Evolutionary conservation across 2,329 filamentous ascomycete genomes (phyloP).

Genomic region (Diaporthe batatas): DNA sequence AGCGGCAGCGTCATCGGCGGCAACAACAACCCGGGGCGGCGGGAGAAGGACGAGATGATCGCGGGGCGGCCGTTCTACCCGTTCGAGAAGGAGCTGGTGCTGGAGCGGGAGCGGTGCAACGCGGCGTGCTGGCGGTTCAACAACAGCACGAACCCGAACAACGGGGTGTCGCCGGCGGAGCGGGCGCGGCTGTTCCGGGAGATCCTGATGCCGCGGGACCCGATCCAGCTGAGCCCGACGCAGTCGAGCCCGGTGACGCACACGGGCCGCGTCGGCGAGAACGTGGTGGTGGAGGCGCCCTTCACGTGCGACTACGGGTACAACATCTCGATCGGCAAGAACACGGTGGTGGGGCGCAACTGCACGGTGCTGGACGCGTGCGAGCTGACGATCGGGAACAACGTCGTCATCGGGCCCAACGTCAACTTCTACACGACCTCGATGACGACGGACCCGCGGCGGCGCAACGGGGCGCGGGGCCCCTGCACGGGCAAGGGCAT

Average conservation of each 20-base stretch:
- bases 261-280: constrained; percentile 76
- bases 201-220: constrained; percentile 75
- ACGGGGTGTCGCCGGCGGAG: constrained; percentile 77
- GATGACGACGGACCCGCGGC: constrained; percentile 78
- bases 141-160: constrained; percentile 80
- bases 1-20: neutral
- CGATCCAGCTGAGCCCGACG: constrained; percentile 68
- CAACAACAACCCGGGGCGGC: constrained; percentile 52
- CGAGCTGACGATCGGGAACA: constrained; percentile 83
- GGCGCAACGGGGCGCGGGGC: constrained; percentile 80
- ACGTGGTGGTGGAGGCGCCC: constrained; percentile 85
- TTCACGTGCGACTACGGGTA: constrained; percentile 95
- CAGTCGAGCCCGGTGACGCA: constrained; percentile 65
- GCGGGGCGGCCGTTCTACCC: constrained; percentile 83
- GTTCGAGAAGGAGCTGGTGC: constrained; percentile 80
- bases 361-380: constrained; percentile 91
- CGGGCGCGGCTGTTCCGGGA: constrained; percentile 78
- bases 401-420: constrained; percentile 83
- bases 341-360: constrained; percentile 85
- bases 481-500: constrained; percentile 79
- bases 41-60: constrained; percentile 93
- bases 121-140: constrained; percentile 89
- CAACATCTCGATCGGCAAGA: constrained; percentile 89
- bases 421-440: constrained; percentile 87
- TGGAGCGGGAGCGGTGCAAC: constrained; percentile 88